Evolutionary conservation across 257 asterid genomes (phyloP).

Genomic region (Petunia axillaris): DNA sequence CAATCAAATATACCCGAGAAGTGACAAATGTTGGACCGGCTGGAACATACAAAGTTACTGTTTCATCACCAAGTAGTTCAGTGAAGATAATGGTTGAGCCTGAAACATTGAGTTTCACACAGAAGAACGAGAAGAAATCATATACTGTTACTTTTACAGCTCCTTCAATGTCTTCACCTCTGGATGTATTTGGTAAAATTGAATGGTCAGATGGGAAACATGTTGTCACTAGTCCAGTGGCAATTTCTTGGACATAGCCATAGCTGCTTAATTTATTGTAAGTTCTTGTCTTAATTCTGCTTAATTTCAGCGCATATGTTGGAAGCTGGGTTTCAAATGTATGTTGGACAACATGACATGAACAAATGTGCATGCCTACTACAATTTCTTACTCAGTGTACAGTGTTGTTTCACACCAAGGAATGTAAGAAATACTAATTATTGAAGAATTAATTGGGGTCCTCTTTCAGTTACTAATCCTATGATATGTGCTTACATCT

Average conservation of each 20-base stretch:
- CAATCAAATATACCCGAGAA: slow-evolving; percentile 67
- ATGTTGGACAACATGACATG: background rate
- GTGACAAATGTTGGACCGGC: slow-evolving; percentile 76
- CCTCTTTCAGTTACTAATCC: no score
- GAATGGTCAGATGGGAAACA: slow-evolving; percentile 93
- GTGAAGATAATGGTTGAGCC: slow-evolving; percentile 75
- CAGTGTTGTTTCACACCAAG: background rate
- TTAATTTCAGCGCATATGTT: slow-evolving; percentile 1
- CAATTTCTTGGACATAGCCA: slow-evolving; percentile 58
- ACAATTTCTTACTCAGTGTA: slow-evolving; percentile 13
- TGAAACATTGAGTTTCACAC: slow-evolving; percentile 50
- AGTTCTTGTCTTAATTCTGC: background rate
- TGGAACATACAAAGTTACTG: slow-evolving; percentile 72
- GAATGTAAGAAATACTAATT: background rate
- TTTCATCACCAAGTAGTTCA: slow-evolving; percentile 35
- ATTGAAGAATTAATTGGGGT: no score
- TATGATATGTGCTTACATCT: background rate
- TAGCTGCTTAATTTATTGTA: slow-evolving; percentile 11
- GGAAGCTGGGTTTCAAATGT: slow-evolving; percentile 9
- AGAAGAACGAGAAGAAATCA: slow-evolving; percentile 61
- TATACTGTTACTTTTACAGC: slow-evolving; percentile 68
- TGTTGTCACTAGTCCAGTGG: slow-evolving; percentile 83
- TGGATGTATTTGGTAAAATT: slow-evolving; percentile 68
- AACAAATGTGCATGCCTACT: background rate
- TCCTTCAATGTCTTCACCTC: slow-evolving; percentile 51